phyloP scores from a whole-genome alignment of 2,329 filamentous ascomycete genomes.

The Cryphonectria radicalis region DNA sequence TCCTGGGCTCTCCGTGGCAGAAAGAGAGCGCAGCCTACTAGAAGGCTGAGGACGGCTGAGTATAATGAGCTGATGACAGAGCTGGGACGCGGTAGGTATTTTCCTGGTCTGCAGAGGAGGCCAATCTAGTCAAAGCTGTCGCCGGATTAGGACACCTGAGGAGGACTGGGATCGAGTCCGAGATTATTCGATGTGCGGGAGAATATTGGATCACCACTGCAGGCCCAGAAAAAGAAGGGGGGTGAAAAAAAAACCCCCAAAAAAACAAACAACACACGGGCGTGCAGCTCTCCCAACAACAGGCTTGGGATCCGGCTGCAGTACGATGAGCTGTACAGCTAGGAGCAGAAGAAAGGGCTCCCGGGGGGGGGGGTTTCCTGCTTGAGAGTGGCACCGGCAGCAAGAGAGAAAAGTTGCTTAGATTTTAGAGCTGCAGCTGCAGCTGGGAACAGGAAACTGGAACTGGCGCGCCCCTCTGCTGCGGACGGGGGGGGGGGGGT shows the following conservation, averaged over 20 bases:
- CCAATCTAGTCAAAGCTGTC: constrained; percentile 23
- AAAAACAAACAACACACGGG: neutral
- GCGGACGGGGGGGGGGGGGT: neutral
- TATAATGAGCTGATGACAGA: neutral
- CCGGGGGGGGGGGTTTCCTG: neutral
- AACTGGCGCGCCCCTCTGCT: neutral
- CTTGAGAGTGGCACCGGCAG: neutral
- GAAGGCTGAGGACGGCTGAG: constrained; percentile 8
- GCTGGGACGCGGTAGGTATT: constrained; percentile 1
- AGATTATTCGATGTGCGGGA: constrained; percentile 17
- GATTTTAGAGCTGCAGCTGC: neutral
- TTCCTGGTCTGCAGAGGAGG: constrained; percentile 17
- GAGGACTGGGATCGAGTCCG: constrained; percentile 18
- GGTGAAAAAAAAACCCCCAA: neutral
- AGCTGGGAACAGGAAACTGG: constrained; percentile 1
- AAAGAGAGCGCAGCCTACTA: neutral
- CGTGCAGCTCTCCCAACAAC: neutral
- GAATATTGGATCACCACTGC: constrained; percentile 8
- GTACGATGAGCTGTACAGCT: constrained; percentile 11
- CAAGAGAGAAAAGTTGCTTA: neutral
- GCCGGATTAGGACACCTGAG: constrained; percentile 17
- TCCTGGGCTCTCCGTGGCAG: neutral
- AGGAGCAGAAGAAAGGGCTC: neutral
- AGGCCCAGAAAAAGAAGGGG: neutral
- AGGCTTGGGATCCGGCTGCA: neutral